Percentiles rank a stretch among this genome's conserved stretches.
Conservation (phyloP, 202 grass and related monocot genomes). For the Brachypodium distachyon region DNA sequence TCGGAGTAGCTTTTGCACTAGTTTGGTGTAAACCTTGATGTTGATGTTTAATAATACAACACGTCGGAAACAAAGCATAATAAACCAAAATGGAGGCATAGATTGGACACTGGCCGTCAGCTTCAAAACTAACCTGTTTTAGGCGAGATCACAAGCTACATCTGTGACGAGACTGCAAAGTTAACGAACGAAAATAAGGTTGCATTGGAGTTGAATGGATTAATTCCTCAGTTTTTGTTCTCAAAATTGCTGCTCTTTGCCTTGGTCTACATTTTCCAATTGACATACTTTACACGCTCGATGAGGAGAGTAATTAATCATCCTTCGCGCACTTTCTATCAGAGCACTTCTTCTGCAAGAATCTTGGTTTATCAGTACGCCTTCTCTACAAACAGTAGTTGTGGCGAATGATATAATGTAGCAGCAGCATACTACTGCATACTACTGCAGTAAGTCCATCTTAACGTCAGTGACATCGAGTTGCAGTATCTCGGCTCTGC, state of each 20-base stretch:
- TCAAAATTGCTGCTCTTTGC: neutral
- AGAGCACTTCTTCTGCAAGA: neutral
- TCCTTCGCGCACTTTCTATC: neutral
- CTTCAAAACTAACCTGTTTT: neutral
- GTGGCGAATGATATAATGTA: neutral
- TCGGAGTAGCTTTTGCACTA: neutral
- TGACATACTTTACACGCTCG: neutral
- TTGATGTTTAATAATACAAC: no score
- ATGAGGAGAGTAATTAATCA: neutral
- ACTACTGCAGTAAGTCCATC: slow-evolving; percentile 73
- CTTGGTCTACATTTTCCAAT: neutral
- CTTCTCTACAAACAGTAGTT: neutral
- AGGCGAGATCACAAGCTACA: neutral
- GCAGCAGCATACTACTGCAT: slow-evolving; percentile 18
- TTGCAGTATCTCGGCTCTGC: slow-evolving; percentile 84
- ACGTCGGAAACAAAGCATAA: no score
- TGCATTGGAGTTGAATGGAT: neutral
- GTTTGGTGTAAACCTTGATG: no score
- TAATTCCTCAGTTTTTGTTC: neutral
- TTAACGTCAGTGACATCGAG: slow-evolving; percentile 89
- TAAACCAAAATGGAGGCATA: neutral
- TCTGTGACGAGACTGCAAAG: no score
- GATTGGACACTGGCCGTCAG: neutral
- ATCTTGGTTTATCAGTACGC: neutral
- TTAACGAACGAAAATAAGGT: no score